A percentile compares a stretch with the other conserved stretches of the same genome.
phyloP scores from a whole-genome alignment of 495 filamentous ascomycete species.

The Geopyxis carbonaria region DNA sequence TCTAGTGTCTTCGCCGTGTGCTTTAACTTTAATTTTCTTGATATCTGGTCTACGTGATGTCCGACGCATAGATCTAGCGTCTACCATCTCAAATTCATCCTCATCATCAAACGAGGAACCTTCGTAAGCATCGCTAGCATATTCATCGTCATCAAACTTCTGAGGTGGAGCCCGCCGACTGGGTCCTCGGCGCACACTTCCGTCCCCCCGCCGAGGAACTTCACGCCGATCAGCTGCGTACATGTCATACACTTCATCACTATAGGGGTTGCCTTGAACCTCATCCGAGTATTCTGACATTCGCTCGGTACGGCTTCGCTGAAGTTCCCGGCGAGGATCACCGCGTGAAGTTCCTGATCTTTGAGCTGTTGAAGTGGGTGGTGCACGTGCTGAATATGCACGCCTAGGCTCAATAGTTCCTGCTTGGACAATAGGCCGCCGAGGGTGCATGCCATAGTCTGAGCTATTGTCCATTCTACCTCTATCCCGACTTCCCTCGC shows the following conservation, averaged over 20 bases:
- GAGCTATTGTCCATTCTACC: slow-evolving; percentile 11
- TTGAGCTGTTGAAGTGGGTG: slow-evolving; percentile 19
- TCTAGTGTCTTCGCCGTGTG: slow-evolving; percentile 79
- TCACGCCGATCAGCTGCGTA: slow-evolving; percentile 30
- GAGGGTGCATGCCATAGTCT: slow-evolving; percentile 13
- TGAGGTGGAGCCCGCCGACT: slow-evolving; percentile 3
- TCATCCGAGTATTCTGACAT: slow-evolving; percentile 31
- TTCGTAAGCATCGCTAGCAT: slow-evolving; percentile 50
- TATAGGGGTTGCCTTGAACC: slow-evolving; percentile 38
- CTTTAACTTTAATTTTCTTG: slow-evolving; percentile 61
- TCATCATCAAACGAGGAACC: slow-evolving; percentile 49
- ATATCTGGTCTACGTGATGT: slow-evolving; percentile 20
- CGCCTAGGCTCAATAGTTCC: slow-evolving; percentile 32
- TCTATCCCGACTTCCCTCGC: slow-evolving; percentile 18
- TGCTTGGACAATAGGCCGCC: slow-evolving; percentile 19
- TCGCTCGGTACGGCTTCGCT: slow-evolving; percentile 21
- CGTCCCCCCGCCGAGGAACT: slow-evolving; percentile 15
- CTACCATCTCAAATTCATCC: slow-evolving; percentile 70
- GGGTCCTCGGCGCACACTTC: slow-evolving; percentile 8
- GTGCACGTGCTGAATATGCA: slow-evolving; percentile 33
- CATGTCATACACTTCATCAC: slow-evolving; percentile 54
- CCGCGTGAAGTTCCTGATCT: slow-evolving; percentile 23
- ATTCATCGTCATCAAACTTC: slow-evolving; percentile 57
- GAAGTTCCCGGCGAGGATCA: slow-evolving; percentile 16
- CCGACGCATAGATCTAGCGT: slow-evolving; percentile 18